Percentiles rank a stretch among this genome's conserved stretches.
These are phyloP conservation scores for Neonectria faginata DNA, from an alignment of 2,329 filamentous ascomycete species.

Conservation along the genomic window DNA sequence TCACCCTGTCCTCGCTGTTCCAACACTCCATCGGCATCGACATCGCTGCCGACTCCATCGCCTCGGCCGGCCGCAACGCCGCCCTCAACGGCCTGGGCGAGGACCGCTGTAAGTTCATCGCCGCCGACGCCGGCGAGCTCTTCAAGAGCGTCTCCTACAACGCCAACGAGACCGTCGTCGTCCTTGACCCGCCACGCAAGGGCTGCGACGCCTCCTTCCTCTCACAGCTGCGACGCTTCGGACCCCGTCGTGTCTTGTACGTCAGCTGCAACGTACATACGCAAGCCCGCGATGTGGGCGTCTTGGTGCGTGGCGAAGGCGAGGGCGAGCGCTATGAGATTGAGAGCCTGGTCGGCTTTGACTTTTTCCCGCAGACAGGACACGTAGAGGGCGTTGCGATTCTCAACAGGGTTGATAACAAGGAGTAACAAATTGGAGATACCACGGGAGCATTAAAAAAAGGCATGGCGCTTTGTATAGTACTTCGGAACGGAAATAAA, in stretches of 20 bases:
- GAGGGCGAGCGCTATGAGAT: slow-evolving; percentile 76
- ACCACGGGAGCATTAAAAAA: slow-evolving; percentile 25
- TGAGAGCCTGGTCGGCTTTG: slow-evolving; percentile 91
- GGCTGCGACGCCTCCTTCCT: slow-evolving; percentile 91
- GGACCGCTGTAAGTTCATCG: slow-evolving; percentile 83
- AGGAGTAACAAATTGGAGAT: slow-evolving; percentile 28
- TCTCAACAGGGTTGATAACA: slow-evolving; percentile 64
- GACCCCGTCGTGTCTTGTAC: slow-evolving; percentile 85
- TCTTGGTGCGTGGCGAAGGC: slow-evolving; percentile 78
- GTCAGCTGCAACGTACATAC: slow-evolving; percentile 99
- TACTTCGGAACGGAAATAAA: slow-evolving; percentile 21
- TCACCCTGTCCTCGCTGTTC: slow-evolving; percentile 89
- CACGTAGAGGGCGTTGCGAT: slow-evolving; percentile 78
- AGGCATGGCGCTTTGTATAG: slow-evolving; percentile 26
- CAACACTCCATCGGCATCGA: slow-evolving; percentile 90
- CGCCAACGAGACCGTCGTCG: slow-evolving; percentile 86
- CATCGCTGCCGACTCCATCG: slow-evolving; percentile 82
- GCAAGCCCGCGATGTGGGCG: slow-evolving; percentile 91
- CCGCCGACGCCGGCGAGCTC: slow-evolving; percentile 85
- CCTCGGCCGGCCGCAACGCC: slow-evolving; percentile 83
- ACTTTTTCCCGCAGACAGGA: slow-evolving; percentile 93
- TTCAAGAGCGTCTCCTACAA: slow-evolving; percentile 82
- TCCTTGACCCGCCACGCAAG: slow-evolving; percentile 96
- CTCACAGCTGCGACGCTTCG: slow-evolving; percentile 80
- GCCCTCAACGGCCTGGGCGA: slow-evolving; percentile 75